These are phyloP conservation scores for Colletotrichum sansevieriae DNA, from an alignment of 2,329 filamentous ascomycete genomes.

Conservation along the genomic window DNA sequence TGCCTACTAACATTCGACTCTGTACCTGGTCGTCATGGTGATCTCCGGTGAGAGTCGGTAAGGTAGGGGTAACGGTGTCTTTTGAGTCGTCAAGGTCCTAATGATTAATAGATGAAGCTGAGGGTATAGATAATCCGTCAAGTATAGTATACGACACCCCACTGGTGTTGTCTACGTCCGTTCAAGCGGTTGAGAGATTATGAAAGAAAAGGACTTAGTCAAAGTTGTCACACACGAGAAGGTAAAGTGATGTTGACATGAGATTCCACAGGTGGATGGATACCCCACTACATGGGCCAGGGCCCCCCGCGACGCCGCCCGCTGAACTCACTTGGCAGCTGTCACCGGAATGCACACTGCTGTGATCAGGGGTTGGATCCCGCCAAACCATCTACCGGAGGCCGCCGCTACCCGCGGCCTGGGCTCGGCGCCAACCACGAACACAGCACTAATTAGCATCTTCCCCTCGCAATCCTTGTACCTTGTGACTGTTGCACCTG, in stretches of 20 bases:
- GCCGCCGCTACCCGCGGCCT: slow-evolving; percentile 36
- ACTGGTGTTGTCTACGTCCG: neutral
- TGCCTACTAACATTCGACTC: slow-evolving; percentile 77
- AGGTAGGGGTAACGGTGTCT: slow-evolving; percentile 5
- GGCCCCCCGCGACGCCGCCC: slow-evolving; percentile 3
- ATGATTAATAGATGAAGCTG: neutral
- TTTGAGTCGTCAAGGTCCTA: neutral
- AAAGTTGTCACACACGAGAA: slow-evolving; percentile 15
- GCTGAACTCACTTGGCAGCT: neutral
- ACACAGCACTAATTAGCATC: neutral
- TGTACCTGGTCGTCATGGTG: slow-evolving; percentile 73
- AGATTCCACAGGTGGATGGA: slow-evolving; percentile 28
- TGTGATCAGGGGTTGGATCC: slow-evolving; percentile 23
- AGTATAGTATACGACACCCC: too few species aligned
- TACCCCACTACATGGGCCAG: slow-evolving; percentile 16
- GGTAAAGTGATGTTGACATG: slow-evolving; percentile 32
- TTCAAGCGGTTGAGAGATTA: neutral
- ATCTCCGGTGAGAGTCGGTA: neutral
- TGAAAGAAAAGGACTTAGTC: neutral
- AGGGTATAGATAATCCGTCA: neutral
- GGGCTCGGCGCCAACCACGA: slow-evolving; percentile 14
- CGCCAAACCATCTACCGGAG: slow-evolving; percentile 37
- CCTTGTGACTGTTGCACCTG: slow-evolving; percentile 23
- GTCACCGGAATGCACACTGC: slow-evolving; percentile 28
- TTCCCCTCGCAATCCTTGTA: slow-evolving; percentile 22